A percentile compares a stretch with the other conserved stretches of the same genome.
Evolutionary conservation across 495 filamentous ascomycete genomes (phyloP).

Genomic region (Friedmanniomyces simplex): DNA sequence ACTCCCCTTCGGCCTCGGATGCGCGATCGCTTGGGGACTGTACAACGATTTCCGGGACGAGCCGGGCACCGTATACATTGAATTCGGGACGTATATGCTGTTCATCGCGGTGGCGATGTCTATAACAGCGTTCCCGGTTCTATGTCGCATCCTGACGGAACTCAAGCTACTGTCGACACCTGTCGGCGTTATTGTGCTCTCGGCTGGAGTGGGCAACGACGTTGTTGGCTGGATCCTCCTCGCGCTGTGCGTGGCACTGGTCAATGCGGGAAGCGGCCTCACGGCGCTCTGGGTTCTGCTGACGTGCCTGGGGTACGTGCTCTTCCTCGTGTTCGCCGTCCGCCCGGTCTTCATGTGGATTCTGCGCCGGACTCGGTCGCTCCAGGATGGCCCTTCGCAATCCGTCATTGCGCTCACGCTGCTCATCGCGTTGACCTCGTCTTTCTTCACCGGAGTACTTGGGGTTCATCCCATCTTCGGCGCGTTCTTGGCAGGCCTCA

Average conservation of each 20-base stretch:
- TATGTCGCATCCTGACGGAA: constrained; percentile 90
- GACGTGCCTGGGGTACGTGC: constrained; percentile 59
- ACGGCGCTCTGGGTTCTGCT: constrained; percentile 83
- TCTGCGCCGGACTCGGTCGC: constrained; percentile 59
- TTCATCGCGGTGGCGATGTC: constrained; percentile 93
- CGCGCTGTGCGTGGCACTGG: constrained; percentile 85
- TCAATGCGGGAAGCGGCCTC: constrained; percentile 76
- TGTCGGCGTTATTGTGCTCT: constrained; percentile 83
- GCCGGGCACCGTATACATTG: constrained; percentile 48
- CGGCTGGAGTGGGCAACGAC: constrained; percentile 92
- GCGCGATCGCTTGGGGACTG: constrained; percentile 75
- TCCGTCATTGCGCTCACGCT: constrained; percentile 74
- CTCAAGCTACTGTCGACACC: constrained; percentile 74
- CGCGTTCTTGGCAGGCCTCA: constrained; percentile 75
- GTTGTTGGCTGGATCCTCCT: constrained; percentile 92
- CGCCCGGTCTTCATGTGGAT: constrained; percentile 70
- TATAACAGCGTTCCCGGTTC: constrained; percentile 92
- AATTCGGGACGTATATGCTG: constrained; percentile 74
- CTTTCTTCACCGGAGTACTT: constrained; percentile 92
- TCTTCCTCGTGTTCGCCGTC: constrained; percentile 67
- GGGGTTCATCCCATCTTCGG: constrained; percentile 89
- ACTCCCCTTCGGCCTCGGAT: constrained; percentile 61
- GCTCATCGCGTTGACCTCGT: constrained; percentile 63
- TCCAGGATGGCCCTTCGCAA: constrained; percentile 88
- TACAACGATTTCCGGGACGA: constrained; percentile 70